Evolutionary conservation across 805 yeast species (phyloP), one percentile per base, ranked within the genome.

Genomic region (Metschnikowia colocasiae): DNA sequence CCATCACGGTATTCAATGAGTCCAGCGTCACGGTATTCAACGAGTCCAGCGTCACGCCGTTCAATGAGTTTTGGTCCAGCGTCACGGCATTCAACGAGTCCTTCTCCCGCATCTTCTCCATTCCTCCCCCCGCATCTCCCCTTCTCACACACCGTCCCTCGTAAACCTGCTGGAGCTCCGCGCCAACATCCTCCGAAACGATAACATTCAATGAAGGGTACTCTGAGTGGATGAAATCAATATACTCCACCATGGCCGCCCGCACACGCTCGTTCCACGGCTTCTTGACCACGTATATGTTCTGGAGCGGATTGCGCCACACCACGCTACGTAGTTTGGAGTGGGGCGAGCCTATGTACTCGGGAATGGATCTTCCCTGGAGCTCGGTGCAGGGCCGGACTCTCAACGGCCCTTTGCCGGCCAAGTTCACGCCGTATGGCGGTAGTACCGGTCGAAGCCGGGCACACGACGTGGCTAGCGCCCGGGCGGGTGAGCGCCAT

Each of bases 201-300:
- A 92, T 78, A 1, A 92, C 80, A 53, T 89, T 90, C 35, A 89
- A 75, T 15, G 77, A 73, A 0, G 92, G 91, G 61, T 87, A 86
- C 8, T 75, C 68, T 5, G 68, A 65, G 54, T 82, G 81, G 7
- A 90, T 54, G 57, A 81, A 83, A 5, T 73, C 65, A 16, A 90
- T 78, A 52, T 91, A 84, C 38, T 72, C 70, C 6, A 80, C 74
- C 80, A 85, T 79, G 3, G 94, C 89, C 6, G 70, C 67, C 12
- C 83, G 71, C 3, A 88, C 95, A 7, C 70, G 67, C 1, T 68
- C 63, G 43, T 87, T 80, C 83, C 87, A 81, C 1, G 96, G 96
- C 61, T 92, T 92, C 65, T 90, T 91, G 26, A 88, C 87, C 15
- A 92, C 72, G 46, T 85, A 76, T 8, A 92, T 79, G 61, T 91